Evolutionary conservation across 2,329 filamentous ascomycete genomes (phyloP), one percentile per base, ranked within the genome.

Genomic region (Fragosphaeria purpurea): DNA sequence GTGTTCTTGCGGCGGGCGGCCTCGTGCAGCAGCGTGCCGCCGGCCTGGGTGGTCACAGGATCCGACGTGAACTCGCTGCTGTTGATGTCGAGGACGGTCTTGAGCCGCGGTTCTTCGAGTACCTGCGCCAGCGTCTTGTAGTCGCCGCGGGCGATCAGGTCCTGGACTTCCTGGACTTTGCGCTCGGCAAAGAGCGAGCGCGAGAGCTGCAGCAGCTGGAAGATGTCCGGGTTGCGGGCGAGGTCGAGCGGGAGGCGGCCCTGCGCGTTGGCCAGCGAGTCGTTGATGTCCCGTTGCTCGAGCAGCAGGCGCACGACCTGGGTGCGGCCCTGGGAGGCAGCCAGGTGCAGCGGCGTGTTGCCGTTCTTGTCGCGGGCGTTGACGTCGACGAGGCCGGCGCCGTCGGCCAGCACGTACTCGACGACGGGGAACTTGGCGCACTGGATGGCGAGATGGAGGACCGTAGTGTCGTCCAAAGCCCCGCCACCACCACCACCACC

Each of bases 11-110:
- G 88, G 59, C 89, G 82, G 6, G 93, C 90, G 0, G 91, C 93
- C 65, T 98, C 91, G 63, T 98, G 93, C 35, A 98, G 74, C 7
- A 98, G 71, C 1, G 89, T 96, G 9, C 93, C 94, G n/a, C 93
- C 93, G 6, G 82, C 77, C 59, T 94, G 83, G 2, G 84, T 72
- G 0, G 89, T 95, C 4, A 73, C 70, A 1, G 82, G 79, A 53
- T 97, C 90, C 3, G 86, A 91, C 5, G 86, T 85, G 50, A 97
- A 80, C 58, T 97, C 91, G 55, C 86, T 80, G 57, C 86, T 88
- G 67, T 98, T 97, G 60, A 98, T 87, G 65, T 97, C 93, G 47
- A 98, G 69, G 3, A 89, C 82, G 2, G 83, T 89, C 70, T 91
- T 88, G 52, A 95, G 82, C 33, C 89, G 81, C 22, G 85, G 82